Base-by-base conservation (phyloP, 2,329 filamentous ascomycete species). In the Penicillium sp. region DNA sequence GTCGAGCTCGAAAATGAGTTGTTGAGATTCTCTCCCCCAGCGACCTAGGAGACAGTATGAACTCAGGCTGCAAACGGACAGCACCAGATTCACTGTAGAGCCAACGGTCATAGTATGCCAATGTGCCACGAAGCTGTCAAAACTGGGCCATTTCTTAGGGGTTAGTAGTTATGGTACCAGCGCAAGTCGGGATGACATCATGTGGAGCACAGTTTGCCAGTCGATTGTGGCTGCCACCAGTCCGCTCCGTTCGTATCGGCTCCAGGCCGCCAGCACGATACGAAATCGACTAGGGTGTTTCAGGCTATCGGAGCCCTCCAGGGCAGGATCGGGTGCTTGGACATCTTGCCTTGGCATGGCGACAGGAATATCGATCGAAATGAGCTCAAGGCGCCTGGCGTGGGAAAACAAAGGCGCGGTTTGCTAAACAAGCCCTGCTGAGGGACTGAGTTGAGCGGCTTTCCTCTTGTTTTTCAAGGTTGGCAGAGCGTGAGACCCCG, bases 111-210 rank as follows among this genome's bases (percentile, higher is more conserved):
- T 24, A 16, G n/a, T 14, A 27, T 18, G 14, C 6, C 6, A 27
- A 22, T 37, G 33, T 14, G 14, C 24, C 2, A 18, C 14, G 1
- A 36, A 39, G 49, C 18, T 51, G 35, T 39, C 19, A 16, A 39
- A 51, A 27, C 19, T 37, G n/a, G 49, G 18, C n/a, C 36, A 39
- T 14, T 51, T 33, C 49, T 3, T 27, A 13, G 13, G 18, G 35
- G 9, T 18, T n/a, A n/a, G n/a, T n/a, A n/a, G n/a, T n/a, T n/a
- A n/a, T n/a, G n/a, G n/a, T n/a, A n/a, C n/a, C n/a, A n/a, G n/a
- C n/a, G n/a, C n/a, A n/a, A n/a, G n/a, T n/a, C n/a, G n/a, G n/a
- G 37, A 59, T 59, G 51, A 59, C 57, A 55, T 59, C 57, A 59
- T 59, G 52, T 59, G 52, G 52, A 49, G 33, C 39, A 2, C 44